Conservation (phyloP, 2,329 filamentous ascomycete genomes). For the Trichoderma hamatum region DNA sequence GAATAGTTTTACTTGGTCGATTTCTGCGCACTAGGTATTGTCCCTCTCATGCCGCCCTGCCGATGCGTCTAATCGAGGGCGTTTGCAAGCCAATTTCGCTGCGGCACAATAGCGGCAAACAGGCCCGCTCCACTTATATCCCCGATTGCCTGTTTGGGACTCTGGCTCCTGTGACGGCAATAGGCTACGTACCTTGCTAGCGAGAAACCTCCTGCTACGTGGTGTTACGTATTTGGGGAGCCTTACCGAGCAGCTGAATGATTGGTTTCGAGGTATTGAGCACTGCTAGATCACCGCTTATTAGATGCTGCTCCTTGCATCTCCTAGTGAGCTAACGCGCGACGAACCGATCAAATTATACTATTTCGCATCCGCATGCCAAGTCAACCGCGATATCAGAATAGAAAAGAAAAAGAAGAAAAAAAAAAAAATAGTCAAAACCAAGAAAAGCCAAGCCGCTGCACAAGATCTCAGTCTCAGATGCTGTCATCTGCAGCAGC, state of each 20-base stretch:
- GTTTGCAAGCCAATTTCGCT: neutral
- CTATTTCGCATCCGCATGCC: neutral
- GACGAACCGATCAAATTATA: neutral
- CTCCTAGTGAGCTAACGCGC: neutral
- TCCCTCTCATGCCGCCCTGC: neutral
- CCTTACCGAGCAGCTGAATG: neutral
- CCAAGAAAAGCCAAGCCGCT: neutral
- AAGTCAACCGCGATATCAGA: neutral
- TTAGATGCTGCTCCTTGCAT: neutral
- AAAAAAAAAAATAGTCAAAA: neutral
- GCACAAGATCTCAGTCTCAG: neutral
- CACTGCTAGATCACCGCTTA: neutral
- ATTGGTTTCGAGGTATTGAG: neutral
- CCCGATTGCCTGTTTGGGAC: constrained; percentile 18
- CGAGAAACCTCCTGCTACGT: neutral
- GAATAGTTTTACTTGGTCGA: neutral
- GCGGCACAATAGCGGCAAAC: constrained; percentile 16
- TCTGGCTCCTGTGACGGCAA: constrained; percentile 2
- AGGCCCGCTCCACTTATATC: neutral
- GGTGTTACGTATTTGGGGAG: neutral
- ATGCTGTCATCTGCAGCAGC: constrained; percentile 15
- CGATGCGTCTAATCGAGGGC: neutral
- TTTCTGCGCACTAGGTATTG: neutral
- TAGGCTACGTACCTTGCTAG: constrained; percentile 1
- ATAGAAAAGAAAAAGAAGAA: neutral